Evolutionary conservation across 2,329 filamentous ascomycete genomes (phyloP), one percentile per base, ranked within the genome.

Genomic region (Fusarium miscanthi): DNA sequence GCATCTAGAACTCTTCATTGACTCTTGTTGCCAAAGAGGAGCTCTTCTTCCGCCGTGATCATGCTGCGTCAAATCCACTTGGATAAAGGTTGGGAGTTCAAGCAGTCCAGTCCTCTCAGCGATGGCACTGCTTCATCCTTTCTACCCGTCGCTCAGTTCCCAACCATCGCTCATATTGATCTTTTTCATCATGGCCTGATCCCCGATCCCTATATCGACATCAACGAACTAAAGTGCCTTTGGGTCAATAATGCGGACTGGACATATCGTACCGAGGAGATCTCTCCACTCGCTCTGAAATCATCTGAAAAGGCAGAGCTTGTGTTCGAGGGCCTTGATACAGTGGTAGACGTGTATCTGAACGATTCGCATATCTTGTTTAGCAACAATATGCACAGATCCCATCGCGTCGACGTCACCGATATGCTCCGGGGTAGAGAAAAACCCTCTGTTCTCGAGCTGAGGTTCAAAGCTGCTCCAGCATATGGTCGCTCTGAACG

Each of bases 221-320:
- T 66, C 3, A 66, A 66, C 8, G 53, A 66, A 6, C 8, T 66
- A 0, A 41, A 66, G 16, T 66, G 53, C 23, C 64, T 66, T 3
- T 66, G 53, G 64, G 64, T 66, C 0, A 66, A 66, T 12, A 45
- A 66, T 12, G 40, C 62, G 0, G 30, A 66, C 8, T 66, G 53
- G 62, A 66, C 25, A 0, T 66, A 66, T 0, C 53, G 45, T 2
- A 66, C 62, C 0, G 35, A 59, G 5, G 38, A 37, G 10, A n/a
- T 66, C 4, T 17, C 8, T 0, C 17, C 40, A 0, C 0, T 60
- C 8, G 7, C 8, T 3, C 8, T 66, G 1, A 19, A 37, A 8
- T 3, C 16, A 0, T 9, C 30, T 0, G 27, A 60, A 5, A 41
- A 27, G 10, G 53, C 23, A 16, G 40, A 52, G 1, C 33, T 66